phyloP scores from a whole-genome alignment of 1,284 basidiomycete genomes.

The Chalciporus sp. region DNA sequence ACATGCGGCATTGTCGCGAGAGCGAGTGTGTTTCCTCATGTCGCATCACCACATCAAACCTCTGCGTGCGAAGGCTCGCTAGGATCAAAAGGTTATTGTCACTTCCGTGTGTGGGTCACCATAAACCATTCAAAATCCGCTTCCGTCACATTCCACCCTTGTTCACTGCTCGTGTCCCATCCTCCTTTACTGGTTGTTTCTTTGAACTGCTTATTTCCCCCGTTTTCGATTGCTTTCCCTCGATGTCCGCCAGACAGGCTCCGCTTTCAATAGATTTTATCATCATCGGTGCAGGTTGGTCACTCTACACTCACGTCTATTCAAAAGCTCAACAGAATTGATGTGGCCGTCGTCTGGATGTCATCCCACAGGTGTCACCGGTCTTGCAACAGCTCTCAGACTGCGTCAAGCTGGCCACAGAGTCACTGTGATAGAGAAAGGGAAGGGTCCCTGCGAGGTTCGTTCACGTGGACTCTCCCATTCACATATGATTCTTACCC shows the following conservation, averaged over 20 bases:
- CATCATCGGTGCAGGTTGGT: conserved; percentile 49
- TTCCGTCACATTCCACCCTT: neutral
- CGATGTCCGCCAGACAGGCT: conserved; percentile 27
- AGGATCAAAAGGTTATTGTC: conserved; percentile 17
- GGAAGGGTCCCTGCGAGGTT: conserved; percentile 29
- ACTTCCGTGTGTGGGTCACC: conserved; percentile 1
- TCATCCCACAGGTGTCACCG: conserved; percentile 40
- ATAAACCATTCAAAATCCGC: conserved; percentile 26
- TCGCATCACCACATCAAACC: conserved; percentile 10
- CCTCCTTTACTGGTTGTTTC: neutral
- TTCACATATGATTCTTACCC: neutral
- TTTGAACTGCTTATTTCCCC: neutral
- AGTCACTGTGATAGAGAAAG: conserved; percentile 50
- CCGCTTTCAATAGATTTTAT: conserved; percentile 45
- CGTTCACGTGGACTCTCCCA: neutral
- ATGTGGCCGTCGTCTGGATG: neutral
- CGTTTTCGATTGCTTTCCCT: neutral
- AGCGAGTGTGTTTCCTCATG: too few relatives aligned
- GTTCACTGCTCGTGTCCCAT: neutral
- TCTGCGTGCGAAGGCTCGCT: conserved; percentile 20
- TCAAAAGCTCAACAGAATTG: neutral
- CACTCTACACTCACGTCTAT: neutral
- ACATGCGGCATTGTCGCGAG: neutral
- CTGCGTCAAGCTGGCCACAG: conserved; percentile 51
- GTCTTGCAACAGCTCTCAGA: conserved; percentile 54